Percentiles rank a stretch among this genome's conserved stretches.
phyloP scores from a whole-genome alignment of 176 grass and related monocot genomes.

The Chrysopogon serrulatus region DNA sequence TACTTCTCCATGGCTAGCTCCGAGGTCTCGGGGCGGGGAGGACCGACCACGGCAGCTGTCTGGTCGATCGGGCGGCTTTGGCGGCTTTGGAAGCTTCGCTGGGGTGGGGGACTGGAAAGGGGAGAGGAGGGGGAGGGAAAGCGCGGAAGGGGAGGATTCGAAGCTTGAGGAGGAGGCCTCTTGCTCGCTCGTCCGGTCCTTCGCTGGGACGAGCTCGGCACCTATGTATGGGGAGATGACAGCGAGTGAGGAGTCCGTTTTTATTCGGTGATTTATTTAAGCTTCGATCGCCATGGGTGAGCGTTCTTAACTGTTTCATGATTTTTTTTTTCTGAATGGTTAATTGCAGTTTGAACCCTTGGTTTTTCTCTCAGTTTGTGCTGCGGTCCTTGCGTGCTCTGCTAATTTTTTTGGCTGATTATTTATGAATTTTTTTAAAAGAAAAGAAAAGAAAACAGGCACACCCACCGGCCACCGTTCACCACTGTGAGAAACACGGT shows the following conservation, averaged over 20 bases:
- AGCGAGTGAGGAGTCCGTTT: not conserved
- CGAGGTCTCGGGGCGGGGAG: not conserved
- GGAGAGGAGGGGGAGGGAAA: not conserved
- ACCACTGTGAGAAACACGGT: not conserved
- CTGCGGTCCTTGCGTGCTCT: not conserved
- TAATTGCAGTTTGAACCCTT: not conserved
- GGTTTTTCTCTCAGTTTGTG: not conserved
- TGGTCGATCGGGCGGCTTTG: not conserved
- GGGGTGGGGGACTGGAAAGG: not conserved
- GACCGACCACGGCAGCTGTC: not conserved
- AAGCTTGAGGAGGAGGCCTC: slow-evolving; percentile 36
- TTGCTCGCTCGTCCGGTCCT: not conserved
- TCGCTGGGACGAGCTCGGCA: slow-evolving; percentile 1
- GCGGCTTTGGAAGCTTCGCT: not conserved
- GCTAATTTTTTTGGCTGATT: not conserved
- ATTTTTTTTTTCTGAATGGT: not conserved
- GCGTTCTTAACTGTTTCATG: not conserved
- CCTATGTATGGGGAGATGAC: not conserved
- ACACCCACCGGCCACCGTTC: not conserved
- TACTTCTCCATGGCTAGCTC: slow-evolving; percentile 76
- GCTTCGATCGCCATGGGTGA: not conserved
- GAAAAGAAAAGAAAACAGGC: no score
- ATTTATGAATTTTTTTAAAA: not conserved
- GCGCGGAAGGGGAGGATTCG: slow-evolving; percentile 31
- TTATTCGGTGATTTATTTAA: slow-evolving; percentile 31